phyloP scores from a whole-genome alignment of 2,329 filamentous ascomycete species.

The Neoarthrinium moseri region DNA sequence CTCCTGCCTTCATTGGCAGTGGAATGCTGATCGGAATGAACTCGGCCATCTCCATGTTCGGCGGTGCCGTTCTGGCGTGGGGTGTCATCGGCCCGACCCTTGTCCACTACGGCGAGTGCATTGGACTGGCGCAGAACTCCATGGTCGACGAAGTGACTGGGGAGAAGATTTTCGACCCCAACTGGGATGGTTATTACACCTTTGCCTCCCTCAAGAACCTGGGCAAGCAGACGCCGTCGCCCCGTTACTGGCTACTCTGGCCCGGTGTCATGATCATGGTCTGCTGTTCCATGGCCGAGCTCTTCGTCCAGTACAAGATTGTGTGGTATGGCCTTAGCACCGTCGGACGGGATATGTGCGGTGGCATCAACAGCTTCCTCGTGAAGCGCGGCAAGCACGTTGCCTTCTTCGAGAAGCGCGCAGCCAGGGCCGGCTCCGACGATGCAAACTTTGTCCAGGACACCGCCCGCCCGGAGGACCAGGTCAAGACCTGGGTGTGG shows the following conservation, averaged over 20 bases:
- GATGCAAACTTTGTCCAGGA: slow-evolving; percentile 38
- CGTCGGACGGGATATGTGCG: slow-evolving; percentile 42
- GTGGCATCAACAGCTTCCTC: slow-evolving; percentile 37
- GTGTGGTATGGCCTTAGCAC: slow-evolving; percentile 40
- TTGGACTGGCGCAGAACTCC: slow-evolving; percentile 30
- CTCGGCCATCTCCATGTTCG: slow-evolving; percentile 56
- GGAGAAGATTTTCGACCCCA: too few relatives aligned
- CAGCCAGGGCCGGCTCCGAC: not conserved
- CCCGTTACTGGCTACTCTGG: slow-evolving; percentile 41
- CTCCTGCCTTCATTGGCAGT: slow-evolving; percentile 56
- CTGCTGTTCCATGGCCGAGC: slow-evolving; percentile 36
- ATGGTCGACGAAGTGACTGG: too few relatives aligned
- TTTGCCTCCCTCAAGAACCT: slow-evolving; percentile 29
- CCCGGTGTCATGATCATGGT: slow-evolving; percentile 41
- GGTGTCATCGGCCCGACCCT: slow-evolving; percentile 55
- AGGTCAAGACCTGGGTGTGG: slow-evolving; percentile 55
- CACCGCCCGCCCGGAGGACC: slow-evolving; percentile 42
- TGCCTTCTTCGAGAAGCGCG: slow-evolving; percentile 7
- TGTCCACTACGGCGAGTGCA: slow-evolving; percentile 49
- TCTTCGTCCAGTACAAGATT: slow-evolving; percentile 26
- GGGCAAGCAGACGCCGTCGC: slow-evolving; percentile 22
- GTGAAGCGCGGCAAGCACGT: slow-evolving; percentile 39
- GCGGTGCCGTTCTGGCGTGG: slow-evolving; percentile 55
- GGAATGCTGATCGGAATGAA: slow-evolving; percentile 60
- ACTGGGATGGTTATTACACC: slow-evolving; percentile 40